Percentiles rank a stretch among this genome's conserved stretches.
Conservation (phyloP, 441 rosid genomes). For the Theobroma grandiflorum region DNA sequence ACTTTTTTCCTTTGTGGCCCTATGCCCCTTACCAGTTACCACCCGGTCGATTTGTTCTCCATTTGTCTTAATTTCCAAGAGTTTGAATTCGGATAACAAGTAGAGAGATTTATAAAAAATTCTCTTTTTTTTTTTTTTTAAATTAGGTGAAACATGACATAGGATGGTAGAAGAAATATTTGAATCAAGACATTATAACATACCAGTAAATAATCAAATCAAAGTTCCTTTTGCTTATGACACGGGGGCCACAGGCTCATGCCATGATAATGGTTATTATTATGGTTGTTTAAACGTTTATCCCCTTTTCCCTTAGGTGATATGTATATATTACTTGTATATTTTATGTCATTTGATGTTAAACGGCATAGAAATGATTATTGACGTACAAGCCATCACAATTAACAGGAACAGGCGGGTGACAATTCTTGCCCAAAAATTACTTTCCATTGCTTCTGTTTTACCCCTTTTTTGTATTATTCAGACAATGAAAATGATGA, state of each 20-base stretch:
- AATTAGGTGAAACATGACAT: background rate
- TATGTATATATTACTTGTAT: background rate
- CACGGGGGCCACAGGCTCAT: conserved; percentile 33
- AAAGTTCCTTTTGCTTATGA: conserved; percentile 25
- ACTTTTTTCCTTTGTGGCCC: conserved; percentile 31
- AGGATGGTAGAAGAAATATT: background rate
- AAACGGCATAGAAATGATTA: background rate
- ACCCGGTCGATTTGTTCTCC: background rate
- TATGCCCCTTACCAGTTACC: background rate
- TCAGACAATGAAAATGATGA: too few species aligned
- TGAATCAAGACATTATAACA: conserved; percentile 7
- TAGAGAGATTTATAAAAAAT: background rate
- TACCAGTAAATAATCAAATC: background rate
- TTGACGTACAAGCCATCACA: too few species aligned
- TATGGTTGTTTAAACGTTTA: conserved; percentile 35
- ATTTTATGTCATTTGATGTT: background rate
- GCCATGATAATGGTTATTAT: conserved; percentile 39
- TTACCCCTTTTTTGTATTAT: too few species aligned
- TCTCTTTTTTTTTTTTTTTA: background rate
- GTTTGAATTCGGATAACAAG: background rate
- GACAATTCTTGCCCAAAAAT: too few species aligned
- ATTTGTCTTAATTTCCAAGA: background rate
- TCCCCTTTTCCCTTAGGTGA: conserved; percentile 16
- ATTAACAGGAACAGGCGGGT: too few species aligned
- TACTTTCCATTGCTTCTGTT: too few species aligned